phyloP scores from a whole-genome alignment of 2,329 filamentous ascomycete genomes.

The Claviceps paspali region DNA sequence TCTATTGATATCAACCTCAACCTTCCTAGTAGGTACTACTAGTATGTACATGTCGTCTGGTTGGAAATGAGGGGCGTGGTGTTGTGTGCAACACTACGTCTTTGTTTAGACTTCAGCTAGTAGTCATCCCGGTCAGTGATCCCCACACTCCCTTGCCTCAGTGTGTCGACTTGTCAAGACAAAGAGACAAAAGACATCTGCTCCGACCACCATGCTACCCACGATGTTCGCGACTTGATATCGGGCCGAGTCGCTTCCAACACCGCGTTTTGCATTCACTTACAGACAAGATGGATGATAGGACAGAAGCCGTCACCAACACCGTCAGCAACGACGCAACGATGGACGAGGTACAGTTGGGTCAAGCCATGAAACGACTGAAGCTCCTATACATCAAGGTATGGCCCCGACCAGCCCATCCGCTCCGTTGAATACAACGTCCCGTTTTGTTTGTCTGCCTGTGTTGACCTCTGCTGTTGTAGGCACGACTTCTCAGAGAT shows the following conservation, averaged over 20 bases:
- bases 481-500: constrained; percentile 21
- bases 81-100: background rate
- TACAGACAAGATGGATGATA: constrained; percentile 4
- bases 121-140: background rate
- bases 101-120: background rate
- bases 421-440: background rate
- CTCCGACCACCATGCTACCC: background rate
- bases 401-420: constrained; percentile 6
- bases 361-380: constrained; percentile 33
- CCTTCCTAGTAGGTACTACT: background rate
- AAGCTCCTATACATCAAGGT: constrained; percentile 41
- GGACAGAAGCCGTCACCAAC: constrained; percentile 1
- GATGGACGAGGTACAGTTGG: constrained; percentile 34
- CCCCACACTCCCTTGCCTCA: background rate
- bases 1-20: background rate
- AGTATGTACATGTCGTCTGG: no score
- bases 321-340: constrained; percentile 5
- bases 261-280: background rate
- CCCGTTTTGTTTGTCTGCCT: background rate
- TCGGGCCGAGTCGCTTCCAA: background rate
- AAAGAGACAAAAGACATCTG: background rate
- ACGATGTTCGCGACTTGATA: background rate
- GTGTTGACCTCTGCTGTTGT: constrained; percentile 9
- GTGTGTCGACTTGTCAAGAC: background rate
- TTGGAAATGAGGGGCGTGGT: background rate